These are phyloP conservation scores for Stereum hirsutum DNA, from an alignment of 1,284 basidiomycete genomes.

Conservation along the genomic window DNA sequence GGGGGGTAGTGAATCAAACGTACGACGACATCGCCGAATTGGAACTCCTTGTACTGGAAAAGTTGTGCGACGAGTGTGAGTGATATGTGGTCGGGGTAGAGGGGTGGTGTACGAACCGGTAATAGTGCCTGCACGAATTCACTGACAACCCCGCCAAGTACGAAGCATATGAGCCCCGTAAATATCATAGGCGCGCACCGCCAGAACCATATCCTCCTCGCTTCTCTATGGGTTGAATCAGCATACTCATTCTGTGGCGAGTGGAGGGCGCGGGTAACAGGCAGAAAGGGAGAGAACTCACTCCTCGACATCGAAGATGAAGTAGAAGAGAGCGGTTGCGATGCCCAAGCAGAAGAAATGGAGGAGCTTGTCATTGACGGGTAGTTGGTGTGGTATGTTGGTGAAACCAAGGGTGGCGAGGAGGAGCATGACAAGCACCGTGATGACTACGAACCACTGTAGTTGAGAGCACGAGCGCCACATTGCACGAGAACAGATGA, in stretches of 20 bases:
- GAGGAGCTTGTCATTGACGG: slow-evolving; percentile 76
- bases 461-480: not conserved
- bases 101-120: slow-evolving; percentile 42
- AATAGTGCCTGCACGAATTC: slow-evolving; percentile 79
- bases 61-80: slow-evolving; percentile 2
- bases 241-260: too few species aligned
- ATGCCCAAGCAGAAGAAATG: slow-evolving; percentile 77
- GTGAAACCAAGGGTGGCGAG: slow-evolving; percentile 72
- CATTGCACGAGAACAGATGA: too few species aligned
- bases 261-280: too few species aligned
- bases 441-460: slow-evolving; percentile 73
- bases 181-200: slow-evolving; percentile 65
- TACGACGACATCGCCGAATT: slow-evolving; percentile 69
- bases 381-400: slow-evolving; percentile 52
- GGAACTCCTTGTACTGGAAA: slow-evolving; percentile 66
- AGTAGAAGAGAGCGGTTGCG: slow-evolving; percentile 79
- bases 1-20: slow-evolving; percentile 14
- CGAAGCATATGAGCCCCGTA: slow-evolving; percentile 60
- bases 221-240: slow-evolving; percentile 54
- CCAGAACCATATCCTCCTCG: slow-evolving; percentile 78
- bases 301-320: slow-evolving; percentile 85
- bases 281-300: slow-evolving; percentile 29
- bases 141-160: slow-evolving; percentile 77
- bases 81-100: slow-evolving; percentile 4
- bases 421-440: slow-evolving; percentile 50